A percentile compares a stretch with the other conserved stretches of the same genome.
Evolutionary conservation across 257 asterid species (phyloP).

Genomic region (Agastache rugosa): DNA sequence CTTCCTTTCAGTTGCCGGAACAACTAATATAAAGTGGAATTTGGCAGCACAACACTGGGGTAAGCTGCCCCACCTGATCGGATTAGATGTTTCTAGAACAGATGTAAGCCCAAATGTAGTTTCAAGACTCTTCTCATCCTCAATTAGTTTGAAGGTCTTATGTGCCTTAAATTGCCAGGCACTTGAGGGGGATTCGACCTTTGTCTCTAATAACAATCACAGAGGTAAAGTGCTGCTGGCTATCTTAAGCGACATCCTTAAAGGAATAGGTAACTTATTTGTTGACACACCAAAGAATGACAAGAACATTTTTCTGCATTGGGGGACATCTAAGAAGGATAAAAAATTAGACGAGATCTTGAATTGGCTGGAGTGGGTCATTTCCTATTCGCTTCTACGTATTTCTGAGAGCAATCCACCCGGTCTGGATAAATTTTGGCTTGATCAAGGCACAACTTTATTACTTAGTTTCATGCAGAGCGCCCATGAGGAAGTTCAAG

Average conservation of each 20-base stretch:
- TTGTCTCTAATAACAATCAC: conserved; percentile 54
- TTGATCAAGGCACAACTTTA: conserved; percentile 73
- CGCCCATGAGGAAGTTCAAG: conserved; percentile 81
- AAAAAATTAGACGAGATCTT: conserved; percentile 55
- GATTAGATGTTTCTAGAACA: conserved; percentile 86
- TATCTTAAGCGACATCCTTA: conserved; percentile 60
- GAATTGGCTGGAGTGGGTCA: conserved; percentile 82
- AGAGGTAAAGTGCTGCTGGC: conserved; percentile 71
- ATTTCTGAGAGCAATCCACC: conserved; percentile 77
- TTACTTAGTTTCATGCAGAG: conserved; percentile 77
- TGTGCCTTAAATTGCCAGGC: conserved; percentile 71
- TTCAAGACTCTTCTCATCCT: conserved; percentile 58
- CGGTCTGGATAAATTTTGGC: conserved; percentile 81
- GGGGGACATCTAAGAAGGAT: conserved; percentile 55
- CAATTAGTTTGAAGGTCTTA: conserved; percentile 62
- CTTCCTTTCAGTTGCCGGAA: conserved; percentile 80
- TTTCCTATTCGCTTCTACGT: conserved; percentile 77
- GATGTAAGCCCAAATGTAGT: conserved; percentile 53
- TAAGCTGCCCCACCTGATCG: conserved; percentile 64
- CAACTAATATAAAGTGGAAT: conserved; percentile 65
- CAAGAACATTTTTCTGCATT: conserved; percentile 56
- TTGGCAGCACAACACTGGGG: conserved; percentile 61
- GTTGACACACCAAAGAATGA: conserved; percentile 53
- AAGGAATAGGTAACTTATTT: conserved; percentile 61
- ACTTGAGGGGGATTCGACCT: conserved; percentile 64